Evolutionary conservation across 495 filamentous ascomycete species (phyloP), one percentile per base, ranked within the genome.

Genomic region (Lineolata rhizophorae): DNA sequence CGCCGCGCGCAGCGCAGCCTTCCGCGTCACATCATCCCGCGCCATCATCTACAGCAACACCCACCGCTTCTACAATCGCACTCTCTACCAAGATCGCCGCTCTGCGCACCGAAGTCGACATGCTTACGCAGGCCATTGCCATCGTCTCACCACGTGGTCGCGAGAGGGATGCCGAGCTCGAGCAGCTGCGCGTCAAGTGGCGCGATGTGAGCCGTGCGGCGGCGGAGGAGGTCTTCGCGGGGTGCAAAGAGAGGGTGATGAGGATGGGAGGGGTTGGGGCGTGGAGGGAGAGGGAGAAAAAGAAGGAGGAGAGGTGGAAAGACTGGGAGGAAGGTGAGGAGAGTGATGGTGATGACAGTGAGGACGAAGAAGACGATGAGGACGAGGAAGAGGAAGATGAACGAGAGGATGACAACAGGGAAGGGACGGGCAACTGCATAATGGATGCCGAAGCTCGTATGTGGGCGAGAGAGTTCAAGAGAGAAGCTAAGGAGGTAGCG

Each of bases 221-320:
- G 12, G 58, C 58, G 3, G 59, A 63, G 35, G 58, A 63, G 39
- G 14, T 63, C 26, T 63, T 60, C 46, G 54, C 47, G 15, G 43
- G 40, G 9, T 54, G 51, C 18, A 48, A 52, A 30, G 59, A 60
- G 35, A 42, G 54, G 28, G 58, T 63, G 18, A 57, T 55, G 39
- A 41, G 54, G 34, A 70, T 71, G 63, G 70, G 70, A 10, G 70
- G 70, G 0, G 48, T 71, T 30, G 46, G 44, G 0, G 67, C 50
- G 4, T 67, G 69, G 67, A 54, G 48, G 38, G 55, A 60, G 28
- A 52, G 46, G 27, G 57, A 55, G 39, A 52, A 52, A 35, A 45
- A 52, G 33, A 52, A 56, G 38, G 38, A 41, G 8, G 36, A 48
- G 21, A 44, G 50, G 47, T 30, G 30, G 49, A 41, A 50, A 28